Percentiles rank a stretch among this genome's conserved stretches.
These are phyloP conservation scores for Penicillium sp. DNA, from an alignment of 2,329 filamentous ascomycete genomes.

Conservation along the genomic window DNA sequence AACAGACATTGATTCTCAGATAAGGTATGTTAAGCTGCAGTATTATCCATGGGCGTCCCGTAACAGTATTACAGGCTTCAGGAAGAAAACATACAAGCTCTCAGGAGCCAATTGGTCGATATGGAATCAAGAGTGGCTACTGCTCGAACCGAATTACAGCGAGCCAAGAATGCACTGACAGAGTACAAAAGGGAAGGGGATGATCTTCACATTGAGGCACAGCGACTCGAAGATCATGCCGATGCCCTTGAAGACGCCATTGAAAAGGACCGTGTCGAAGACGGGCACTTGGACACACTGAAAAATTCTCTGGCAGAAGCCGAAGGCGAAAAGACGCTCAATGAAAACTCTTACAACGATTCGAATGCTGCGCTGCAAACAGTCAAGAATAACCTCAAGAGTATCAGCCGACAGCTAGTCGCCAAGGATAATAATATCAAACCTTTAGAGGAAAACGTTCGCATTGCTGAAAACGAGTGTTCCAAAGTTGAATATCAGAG, in stretches of 20 bases:
- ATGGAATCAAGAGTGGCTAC: constrained; percentile 49
- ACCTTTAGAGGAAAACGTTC: constrained; percentile 42
- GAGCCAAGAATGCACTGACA: constrained; percentile 47
- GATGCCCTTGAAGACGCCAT: constrained; percentile 65
- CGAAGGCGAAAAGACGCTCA: constrained; percentile 43
- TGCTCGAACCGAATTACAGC: constrained; percentile 48
- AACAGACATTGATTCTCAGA: constrained; percentile 67
- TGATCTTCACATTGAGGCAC: constrained; percentile 53
- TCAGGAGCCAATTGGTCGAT: constrained; percentile 53
- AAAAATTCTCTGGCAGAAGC: constrained; percentile 56
- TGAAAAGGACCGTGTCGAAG: constrained; percentile 56
- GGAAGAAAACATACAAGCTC: constrained; percentile 47
- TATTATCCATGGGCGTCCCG: not conserved
- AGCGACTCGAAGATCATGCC: constrained; percentile 59
- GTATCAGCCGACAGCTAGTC: constrained; percentile 31
- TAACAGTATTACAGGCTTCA: constrained; percentile 35
- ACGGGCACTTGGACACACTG: constrained; percentile 60
- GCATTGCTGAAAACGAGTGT: constrained; percentile 55
- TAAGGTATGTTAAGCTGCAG: constrained; percentile 41
- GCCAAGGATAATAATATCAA: constrained; percentile 33
- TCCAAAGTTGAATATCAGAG: constrained; percentile 48
- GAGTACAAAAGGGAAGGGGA: constrained; percentile 47
- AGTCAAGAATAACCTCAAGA: constrained; percentile 37
- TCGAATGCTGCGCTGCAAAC: constrained; percentile 41
- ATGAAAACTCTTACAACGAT: constrained; percentile 48